Evolutionary conservation across 805 yeast genomes (phyloP), one percentile per base, ranked within the genome.

Genomic region (Maudiozyma serrabonitensis): DNA sequence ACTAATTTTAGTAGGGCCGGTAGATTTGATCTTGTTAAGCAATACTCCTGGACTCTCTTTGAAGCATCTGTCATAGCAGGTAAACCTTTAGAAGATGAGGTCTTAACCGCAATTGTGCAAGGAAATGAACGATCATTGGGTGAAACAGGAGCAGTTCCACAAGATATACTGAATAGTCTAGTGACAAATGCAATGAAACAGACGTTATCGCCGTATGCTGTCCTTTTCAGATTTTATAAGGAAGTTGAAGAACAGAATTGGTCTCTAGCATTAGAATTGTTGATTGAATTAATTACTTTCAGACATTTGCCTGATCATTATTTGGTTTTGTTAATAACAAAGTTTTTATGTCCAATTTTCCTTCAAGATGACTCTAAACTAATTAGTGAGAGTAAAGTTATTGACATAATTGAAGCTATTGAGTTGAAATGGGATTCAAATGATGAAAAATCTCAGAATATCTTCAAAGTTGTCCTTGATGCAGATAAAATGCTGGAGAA

Each of bases 151-250:
- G 45, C 52, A 25, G 58, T 60, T n/a, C 59, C 62, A 12, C 60
- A 54, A 45, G 68, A 56, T 44, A 54, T 69, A 11, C 45, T 63
- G 28, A 57, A 56, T 26, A 60, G 60, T 52, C 60, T 66, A 25
- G 68, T 77, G 13, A 74, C 80, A 40, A 80, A 87, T 15, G 71
- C 80, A 1, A 72, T 85, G 57, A 75, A 81, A 54, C 90, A 84
- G 62, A 75, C 84, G 25, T 62, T 85, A 46, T 69, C 91, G 5
- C 93, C 93, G 43, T 81, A 84, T 60, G 88, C 83, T 1, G 77
- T 82, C 0, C 68, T 85, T 23, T 70, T 71, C 51, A 75, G 75
- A 52, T 80, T 76, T 56, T 74, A 75, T 60, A 64, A 66, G 16
- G 61, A 69, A 8, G 55, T 62, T 48, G 45, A 51, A 6, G 50